Evolutionary conservation across 2,329 filamentous ascomycete genomes (phyloP), one percentile per base, ranked within the genome.

Genomic region (Chaetomiaceae sp.): DNA sequence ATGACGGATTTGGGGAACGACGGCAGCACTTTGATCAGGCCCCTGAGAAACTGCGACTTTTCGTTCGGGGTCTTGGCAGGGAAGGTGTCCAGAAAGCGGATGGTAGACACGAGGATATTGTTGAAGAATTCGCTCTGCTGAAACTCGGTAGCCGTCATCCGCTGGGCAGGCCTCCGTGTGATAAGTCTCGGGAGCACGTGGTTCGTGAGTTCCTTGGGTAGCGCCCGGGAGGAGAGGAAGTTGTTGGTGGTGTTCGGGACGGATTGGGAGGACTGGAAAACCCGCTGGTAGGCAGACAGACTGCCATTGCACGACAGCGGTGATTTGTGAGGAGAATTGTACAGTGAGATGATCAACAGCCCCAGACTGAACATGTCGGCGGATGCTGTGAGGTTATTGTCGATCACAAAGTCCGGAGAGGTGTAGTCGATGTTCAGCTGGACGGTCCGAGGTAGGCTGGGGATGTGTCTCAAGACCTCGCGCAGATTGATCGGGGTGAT

Each of bases 41-140:
- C 93, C 48, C 89, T 83, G 78, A 99, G 81, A 66, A 99, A 99
- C 51, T 90, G 85, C 6, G 86, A 79, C 66, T 99, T 99, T 64
- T 99, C 93, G 55, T 82, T 87, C 0, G 88, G 79, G 1, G 90
- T 96, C 71, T 99, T 99, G 30, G 89, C 88, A 0, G 93, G 92
- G 53, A 99, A 82, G 0, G 85, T 81, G 61, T 99, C 93, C 21
- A 99, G 74, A 64, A 99, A 99, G 12, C 93, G 87, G 55, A 99
- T 96, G 0, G 93, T 96, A 0, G 91, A 96, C 19, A 99, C 89
- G 4, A 99, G 76, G 40, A 97, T 88, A 63, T 97, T 99, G 69
- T 99, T 90, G 65, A 99, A 99, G 66, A 95, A 99, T 58, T 89
- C 85, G 63, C 90, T 95, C 67, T 96, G 83, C 65, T 99, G 93